Evolutionary conservation across 2,329 filamentous ascomycete genomes (phyloP).

Genomic region (Canariomyces notabilis): DNA sequence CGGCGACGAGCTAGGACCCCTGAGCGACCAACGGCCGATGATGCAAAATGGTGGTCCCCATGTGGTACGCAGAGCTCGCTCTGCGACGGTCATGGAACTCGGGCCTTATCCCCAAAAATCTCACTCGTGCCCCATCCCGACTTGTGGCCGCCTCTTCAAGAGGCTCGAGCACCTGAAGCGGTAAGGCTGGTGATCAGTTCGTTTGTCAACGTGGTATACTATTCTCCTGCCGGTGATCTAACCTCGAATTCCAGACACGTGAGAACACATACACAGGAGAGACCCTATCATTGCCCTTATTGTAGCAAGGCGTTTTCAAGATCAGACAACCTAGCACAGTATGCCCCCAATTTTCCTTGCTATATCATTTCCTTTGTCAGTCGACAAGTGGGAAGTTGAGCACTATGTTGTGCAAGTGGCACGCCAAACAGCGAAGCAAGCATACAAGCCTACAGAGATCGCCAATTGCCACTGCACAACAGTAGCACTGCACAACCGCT

Average conservation of each 20-base stretch:
- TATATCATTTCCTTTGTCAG: constrained; percentile 32
- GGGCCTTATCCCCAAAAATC: constrained; percentile 96
- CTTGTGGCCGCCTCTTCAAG: constrained; percentile 96
- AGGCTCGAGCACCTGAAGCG: constrained; percentile 97
- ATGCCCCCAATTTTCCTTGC: constrained; percentile 44
- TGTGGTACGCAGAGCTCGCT: constrained; percentile 83
- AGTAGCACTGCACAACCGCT: constrained; percentile 33
- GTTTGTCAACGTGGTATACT: constrained; percentile 29
- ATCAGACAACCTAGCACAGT: constrained; percentile 98
- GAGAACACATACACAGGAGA: constrained; percentile 97
- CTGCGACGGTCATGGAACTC: constrained; percentile 93
- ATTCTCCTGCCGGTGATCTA: constrained; percentile 41
- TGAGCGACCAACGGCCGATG: constrained; percentile 60
- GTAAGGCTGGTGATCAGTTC: constrained; percentile 57
- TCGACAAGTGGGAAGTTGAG: constrained; percentile 33
- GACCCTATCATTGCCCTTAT: constrained; percentile 93
- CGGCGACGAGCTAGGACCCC: constrained; percentile 58
- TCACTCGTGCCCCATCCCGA: constrained; percentile 98
- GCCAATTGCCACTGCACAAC: constrained; percentile 33
- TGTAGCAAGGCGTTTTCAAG: constrained; percentile 99
- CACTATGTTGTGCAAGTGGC: constrained; percentile 39
- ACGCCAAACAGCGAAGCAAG: constrained; percentile 32
- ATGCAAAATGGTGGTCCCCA: constrained; percentile 67
- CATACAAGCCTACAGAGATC: constrained; percentile 25
- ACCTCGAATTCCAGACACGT: constrained; percentile 72